Evolutionary conservation across 2,329 filamentous ascomycete species (phyloP), one percentile per base, ranked within the genome.

Genomic region (Trichoderma sp.): DNA sequence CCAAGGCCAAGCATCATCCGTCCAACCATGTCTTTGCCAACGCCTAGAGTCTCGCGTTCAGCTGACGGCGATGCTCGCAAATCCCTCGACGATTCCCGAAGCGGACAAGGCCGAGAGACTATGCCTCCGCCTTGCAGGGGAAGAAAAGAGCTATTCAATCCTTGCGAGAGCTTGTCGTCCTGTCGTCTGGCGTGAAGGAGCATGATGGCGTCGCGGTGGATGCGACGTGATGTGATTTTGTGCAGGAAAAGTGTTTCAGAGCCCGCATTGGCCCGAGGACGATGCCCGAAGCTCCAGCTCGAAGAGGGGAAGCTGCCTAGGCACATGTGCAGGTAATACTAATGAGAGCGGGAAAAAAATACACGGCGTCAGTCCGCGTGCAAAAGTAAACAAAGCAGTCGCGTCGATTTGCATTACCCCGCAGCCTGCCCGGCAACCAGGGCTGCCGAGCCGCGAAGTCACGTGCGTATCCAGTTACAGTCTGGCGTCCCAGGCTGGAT

Each of bases 201-300:
- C 25, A 57, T 35, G 22, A 58, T 52, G 39, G 66, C 65, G 58
- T 70, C 70, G 73, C 70, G 72, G 75, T 74, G 73, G 70, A 69
- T 68, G 71, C 71, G 68, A 70, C 71, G 71, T 74, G 72, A 73
- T 75, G 70, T 70, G 68, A 73, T 25, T 59, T 32, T 68, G 69
- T 71, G 70, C 74, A 74, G 72, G 64, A 71, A 67, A 63, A 68
- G 15, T 64, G 74, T 76, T 73, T 75, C 72, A 75, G 70, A 73
- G 67, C 58, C 48, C 48, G 65, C 72, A 69, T 69, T 72, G 73
- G 22, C 68, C 53, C 64, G 60, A 50, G n/a, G 54, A 56, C 68
- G 70, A 65, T 45, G 64, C 42, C 53, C n/a, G 7, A 35, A 42
- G 37, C 60, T 59, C 42, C 45, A 19, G 42, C 27, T 2, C 22